Conservation (phyloP, 2,329 filamentous ascomycete genomes). For the Achaetomium macrosporum region DNA sequence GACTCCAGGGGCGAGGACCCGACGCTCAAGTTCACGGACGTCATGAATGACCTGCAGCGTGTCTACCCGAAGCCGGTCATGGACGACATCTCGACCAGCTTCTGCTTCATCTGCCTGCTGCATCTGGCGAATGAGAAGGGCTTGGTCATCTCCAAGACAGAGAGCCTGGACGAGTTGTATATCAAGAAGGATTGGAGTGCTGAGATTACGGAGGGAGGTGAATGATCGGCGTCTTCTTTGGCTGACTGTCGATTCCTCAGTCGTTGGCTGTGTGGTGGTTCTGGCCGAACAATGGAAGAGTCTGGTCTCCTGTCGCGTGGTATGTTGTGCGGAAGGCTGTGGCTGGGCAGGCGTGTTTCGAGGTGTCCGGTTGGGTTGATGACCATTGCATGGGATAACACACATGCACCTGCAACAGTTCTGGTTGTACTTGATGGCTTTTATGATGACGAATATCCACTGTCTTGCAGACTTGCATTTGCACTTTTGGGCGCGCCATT, state of each 20-base stretch:
- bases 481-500: neutral
- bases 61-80: constrained; percentile 84
- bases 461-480: neutral
- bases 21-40: constrained; percentile 74
- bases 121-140: constrained; percentile 94
- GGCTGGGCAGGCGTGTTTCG: too few relatives aligned
- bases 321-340: too few relatives aligned
- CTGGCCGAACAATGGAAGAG: neutral
- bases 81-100: constrained; percentile 89
- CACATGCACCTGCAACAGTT: too few relatives aligned
- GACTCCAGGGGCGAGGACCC: constrained; percentile 36
- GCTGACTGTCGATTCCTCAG: neutral
- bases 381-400: neutral
- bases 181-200: constrained; percentile 59
- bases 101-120: constrained; percentile 87
- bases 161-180: constrained; percentile 52
- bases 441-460: constrained; percentile 8
- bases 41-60: constrained; percentile 82
- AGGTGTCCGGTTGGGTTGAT: neutral
- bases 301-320: neutral
- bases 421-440: neutral
- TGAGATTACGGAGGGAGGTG: constrained; percentile 41
- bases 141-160: constrained; percentile 63
- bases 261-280: neutral
- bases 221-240: neutral